Evolutionary conservation across 2,329 filamentous ascomycete species (phyloP).

Genomic region (Lachnellula occidentalis): DNA sequence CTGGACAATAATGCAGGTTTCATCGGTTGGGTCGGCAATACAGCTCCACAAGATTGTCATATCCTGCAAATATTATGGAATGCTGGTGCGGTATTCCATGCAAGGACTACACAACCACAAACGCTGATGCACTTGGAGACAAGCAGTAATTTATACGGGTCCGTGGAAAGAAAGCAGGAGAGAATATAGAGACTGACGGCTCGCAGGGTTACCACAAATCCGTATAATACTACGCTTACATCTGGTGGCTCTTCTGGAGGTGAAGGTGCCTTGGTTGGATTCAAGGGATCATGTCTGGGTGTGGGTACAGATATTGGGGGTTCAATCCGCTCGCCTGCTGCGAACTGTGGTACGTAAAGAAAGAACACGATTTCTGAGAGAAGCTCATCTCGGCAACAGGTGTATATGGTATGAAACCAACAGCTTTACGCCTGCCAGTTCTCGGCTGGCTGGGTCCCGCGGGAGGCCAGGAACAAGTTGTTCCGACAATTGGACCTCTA

Average conservation of each 20-base stretch:
- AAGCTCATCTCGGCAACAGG: constrained; percentile 10
- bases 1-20: constrained; percentile 45
- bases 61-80: constrained; percentile 42
- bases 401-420: constrained; percentile 30
- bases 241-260: constrained; percentile 51
- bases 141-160: constrained; percentile 42
- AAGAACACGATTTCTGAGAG: neutral
- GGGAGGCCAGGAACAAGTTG: constrained; percentile 33
- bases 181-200: neutral
- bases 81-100: constrained; percentile 47
- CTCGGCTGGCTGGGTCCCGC: constrained; percentile 19
- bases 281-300: constrained; percentile 47
- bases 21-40: constrained; percentile 42
- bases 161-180: constrained; percentile 7
- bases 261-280: constrained; percentile 48
- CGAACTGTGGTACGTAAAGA: constrained; percentile 36
- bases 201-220: constrained; percentile 46
- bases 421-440: constrained; percentile 23
- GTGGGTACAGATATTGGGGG: constrained; percentile 51
- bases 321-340: constrained; percentile 42
- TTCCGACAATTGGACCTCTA: constrained; percentile 48
- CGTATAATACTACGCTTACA: constrained; percentile 45
- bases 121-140: constrained; percentile 50
- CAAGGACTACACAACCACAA: constrained; percentile 49
- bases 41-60: constrained; percentile 40